Percentiles rank a stretch among this genome's conserved stretches.
phyloP scores from a whole-genome alignment of 306 rosid species.

The Prunus campanulata region DNA sequence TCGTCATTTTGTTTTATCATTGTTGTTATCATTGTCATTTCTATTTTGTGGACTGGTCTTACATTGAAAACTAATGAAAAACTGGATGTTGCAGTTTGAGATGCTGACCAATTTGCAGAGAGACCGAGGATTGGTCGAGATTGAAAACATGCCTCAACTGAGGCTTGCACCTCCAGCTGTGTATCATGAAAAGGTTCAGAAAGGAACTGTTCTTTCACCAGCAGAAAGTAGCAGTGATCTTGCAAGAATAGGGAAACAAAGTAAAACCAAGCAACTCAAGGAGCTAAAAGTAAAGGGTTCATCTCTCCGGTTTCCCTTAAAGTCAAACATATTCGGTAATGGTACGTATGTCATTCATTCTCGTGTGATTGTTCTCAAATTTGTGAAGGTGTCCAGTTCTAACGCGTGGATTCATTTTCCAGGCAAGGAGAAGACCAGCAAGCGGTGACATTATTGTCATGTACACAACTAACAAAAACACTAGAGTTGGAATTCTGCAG shows the following conservation, averaged over 20 bases:
- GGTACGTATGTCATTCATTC: neutral
- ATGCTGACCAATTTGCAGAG: slow-evolving; percentile 72
- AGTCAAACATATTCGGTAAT: slow-evolving; percentile 73
- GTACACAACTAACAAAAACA: slow-evolving; percentile 38
- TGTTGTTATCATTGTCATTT: neutral
- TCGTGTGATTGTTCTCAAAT: neutral
- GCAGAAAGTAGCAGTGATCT: slow-evolving; percentile 66
- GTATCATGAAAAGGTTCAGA: slow-evolving; percentile 86
- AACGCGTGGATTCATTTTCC: neutral
- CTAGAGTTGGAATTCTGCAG: slow-evolving; percentile 7
- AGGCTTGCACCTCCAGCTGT: slow-evolving; percentile 93
- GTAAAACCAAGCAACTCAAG: slow-evolving; percentile 51
- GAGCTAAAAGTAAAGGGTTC: slow-evolving; percentile 81
- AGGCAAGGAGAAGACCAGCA: slow-evolving; percentile 75
- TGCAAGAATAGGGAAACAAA: slow-evolving; percentile 43
- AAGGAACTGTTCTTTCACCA: slow-evolving; percentile 42
- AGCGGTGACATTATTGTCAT: slow-evolving; percentile 37
- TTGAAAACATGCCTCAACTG: slow-evolving; percentile 77
- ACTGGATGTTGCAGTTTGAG: slow-evolving; percentile 73
- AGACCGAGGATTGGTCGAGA: slow-evolving; percentile 66
- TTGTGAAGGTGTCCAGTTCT: slow-evolving; percentile 2
- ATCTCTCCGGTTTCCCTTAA: slow-evolving; percentile 67
- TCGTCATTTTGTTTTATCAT: neutral
- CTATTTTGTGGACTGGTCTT: slow-evolving; percentile 2
- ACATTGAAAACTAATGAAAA: slow-evolving; percentile 20